Evolutionary conservation across 2,329 filamentous ascomycete species (phyloP).

Genomic region (Aspergillus sp.): DNA sequence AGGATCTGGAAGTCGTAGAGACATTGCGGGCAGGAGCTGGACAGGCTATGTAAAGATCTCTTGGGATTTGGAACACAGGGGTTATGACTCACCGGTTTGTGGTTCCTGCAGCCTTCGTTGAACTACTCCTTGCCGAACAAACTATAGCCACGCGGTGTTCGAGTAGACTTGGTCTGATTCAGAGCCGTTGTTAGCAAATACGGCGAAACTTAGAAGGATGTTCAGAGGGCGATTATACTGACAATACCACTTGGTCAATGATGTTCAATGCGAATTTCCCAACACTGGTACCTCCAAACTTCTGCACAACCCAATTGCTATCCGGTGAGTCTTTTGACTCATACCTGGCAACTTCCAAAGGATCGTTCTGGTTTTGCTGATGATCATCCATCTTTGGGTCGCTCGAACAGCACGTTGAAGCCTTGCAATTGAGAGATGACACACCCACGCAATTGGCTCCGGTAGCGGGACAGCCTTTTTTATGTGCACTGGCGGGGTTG

Average conservation of each 20-base stretch:
- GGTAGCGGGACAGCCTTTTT: conserved; percentile 24
- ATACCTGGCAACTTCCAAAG: conserved; percentile 19
- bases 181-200: conserved; percentile 9
- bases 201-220: not conserved
- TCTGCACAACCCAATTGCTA: conserved; percentile 79
- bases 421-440: conserved; percentile 13
- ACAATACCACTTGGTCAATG: conserved; percentile 70
- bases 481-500: conserved; percentile 29
- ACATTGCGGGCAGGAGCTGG: not conserved
- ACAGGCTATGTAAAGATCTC: not conserved
- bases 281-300: conserved; percentile 93
- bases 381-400: conserved; percentile 21
- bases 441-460: conserved; percentile 19
- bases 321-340: conserved; percentile 20
- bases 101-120: conserved; percentile 91
- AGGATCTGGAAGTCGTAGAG: not conserved
- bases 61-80: conserved; percentile 1
- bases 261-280: conserved; percentile 87
- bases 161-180: conserved; percentile 59
- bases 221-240: conserved; percentile 28
- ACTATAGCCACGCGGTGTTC: conserved; percentile 83
- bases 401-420: conserved; percentile 7
- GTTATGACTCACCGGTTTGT: conserved; percentile 77
- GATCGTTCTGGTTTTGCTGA: conserved; percentile 15
- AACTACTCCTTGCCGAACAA: conserved; percentile 91